These are phyloP conservation scores for Tylopilus sp. DNA, from an alignment of 1,284 basidiomycete species.

Conservation along the genomic window DNA sequence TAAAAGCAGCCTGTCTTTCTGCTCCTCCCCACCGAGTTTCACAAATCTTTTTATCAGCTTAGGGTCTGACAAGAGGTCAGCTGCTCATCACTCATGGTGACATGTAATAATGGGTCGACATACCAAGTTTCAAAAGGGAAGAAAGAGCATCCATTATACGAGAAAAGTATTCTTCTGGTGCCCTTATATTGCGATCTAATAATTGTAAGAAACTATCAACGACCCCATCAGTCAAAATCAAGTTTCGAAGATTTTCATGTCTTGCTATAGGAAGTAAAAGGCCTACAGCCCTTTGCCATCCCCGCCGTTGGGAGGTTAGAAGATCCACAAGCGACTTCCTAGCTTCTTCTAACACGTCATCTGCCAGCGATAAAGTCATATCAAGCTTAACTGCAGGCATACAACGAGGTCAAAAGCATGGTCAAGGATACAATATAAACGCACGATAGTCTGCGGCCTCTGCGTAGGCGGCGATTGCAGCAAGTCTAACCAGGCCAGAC, in stretches of 20 bases:
- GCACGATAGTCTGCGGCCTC: slow-evolving; percentile 16
- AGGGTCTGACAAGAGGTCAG: slow-evolving; percentile 13
- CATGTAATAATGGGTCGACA: neutral
- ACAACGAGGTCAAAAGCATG: neutral
- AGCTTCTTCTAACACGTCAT: slow-evolving; percentile 18
- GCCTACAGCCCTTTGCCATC: slow-evolving; percentile 24
- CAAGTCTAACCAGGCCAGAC: slow-evolving; percentile 21
- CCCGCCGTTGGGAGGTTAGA: slow-evolving; percentile 18
- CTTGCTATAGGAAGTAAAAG: slow-evolving; percentile 22
- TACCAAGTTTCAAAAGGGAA: slow-evolving; percentile 21
- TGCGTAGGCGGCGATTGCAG: slow-evolving; percentile 18
- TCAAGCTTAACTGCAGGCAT: slow-evolving; percentile 2
- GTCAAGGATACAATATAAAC: neutral
- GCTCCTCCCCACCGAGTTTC: neutral
- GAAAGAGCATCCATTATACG: slow-evolving; percentile 26
- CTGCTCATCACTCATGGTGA: too few species aligned
- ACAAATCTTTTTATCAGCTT: slow-evolving; percentile 10
- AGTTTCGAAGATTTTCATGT: slow-evolving; percentile 16
- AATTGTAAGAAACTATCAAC: slow-evolving; percentile 19
- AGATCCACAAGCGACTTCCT: slow-evolving; percentile 10
- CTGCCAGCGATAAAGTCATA: slow-evolving; percentile 10
- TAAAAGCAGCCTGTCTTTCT: slow-evolving; percentile 13
- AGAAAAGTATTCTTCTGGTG: slow-evolving; percentile 20
- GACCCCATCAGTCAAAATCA: slow-evolving; percentile 11
- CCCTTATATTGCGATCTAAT: slow-evolving; percentile 11